Evolutionary conservation across 345 rosid species (phyloP), one percentile per base, ranked within the genome.

Genomic region (Luvunga scandens): DNA sequence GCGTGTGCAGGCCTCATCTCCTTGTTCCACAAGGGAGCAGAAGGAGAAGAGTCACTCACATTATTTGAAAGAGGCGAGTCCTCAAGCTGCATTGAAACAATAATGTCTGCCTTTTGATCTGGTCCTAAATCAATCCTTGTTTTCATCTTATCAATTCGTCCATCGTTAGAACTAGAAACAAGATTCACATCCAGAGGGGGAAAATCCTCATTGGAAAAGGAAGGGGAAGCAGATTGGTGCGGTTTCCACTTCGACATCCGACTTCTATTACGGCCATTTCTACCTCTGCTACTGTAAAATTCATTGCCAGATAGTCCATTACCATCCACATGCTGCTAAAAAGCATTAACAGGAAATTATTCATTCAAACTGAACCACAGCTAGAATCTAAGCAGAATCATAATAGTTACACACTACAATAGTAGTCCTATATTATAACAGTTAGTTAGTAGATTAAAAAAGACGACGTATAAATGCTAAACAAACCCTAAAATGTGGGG

Each of bases 101-200:
- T 5, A 55, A 36, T 66, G 9, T 16, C 28, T 6, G 4, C 33
- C 9, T 61, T 42, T 38, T n/a, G 14, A 67, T 59, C 60, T 30
- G 65, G 60, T 30, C 78, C 71, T 16, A 75, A 75, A 79, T 71
- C 84, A 77, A 53, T 64, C 68, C 65, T 66, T 59, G 5, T 42
- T 68, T 70, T 82, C 75, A 71, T 63, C 72, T 65, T 76, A 28
- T 1, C 5, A 9, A 9, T 8, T 9, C 4, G 42, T 13, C 57
- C 7, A 42, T 7, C 39, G 19, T 42, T 63, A 22, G 30, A 71
- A 21, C 53, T 57, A 70, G 50, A 75, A 34, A 67, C 69, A 36
- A 12, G 5, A 21, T 28, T 42, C 31, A 9, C 71, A 75, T 19
- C 10, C 5, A 59, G 45, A 19, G 45, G 34, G 24, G 72, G 70